phyloP scores from a whole-genome alignment of 176 grass and related monocot genomes.

The Rhipidocladum racemiflorum region DNA sequence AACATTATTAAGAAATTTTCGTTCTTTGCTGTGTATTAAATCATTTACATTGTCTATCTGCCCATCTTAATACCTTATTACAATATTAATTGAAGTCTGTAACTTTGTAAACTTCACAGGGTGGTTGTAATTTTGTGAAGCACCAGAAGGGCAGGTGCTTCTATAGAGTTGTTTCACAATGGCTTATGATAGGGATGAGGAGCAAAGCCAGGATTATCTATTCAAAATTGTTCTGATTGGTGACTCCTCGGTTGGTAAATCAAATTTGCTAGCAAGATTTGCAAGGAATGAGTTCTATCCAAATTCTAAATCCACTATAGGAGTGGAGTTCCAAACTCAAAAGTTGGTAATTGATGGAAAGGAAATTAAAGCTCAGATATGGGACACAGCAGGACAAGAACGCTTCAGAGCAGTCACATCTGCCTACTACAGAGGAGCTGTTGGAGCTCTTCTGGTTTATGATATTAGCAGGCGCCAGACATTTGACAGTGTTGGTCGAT shows the following conservation, averaged over 20 bases:
- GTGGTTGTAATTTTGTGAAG: slow-evolving; percentile 4
- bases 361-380: slow-evolving; percentile 78
- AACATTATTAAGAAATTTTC: not conserved
- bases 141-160: not conserved
- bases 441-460: slow-evolving; percentile 64
- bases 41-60: not conserved
- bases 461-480: slow-evolving; percentile 64
- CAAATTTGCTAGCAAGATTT: slow-evolving; percentile 68
- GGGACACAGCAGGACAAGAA: slow-evolving; percentile 74
- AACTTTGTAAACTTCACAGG: slow-evolving; percentile 27
- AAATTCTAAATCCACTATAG: slow-evolving; percentile 68
- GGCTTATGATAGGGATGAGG: slow-evolving; percentile 52
- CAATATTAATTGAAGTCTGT: not conserved
- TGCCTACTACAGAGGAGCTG: slow-evolving; percentile 69
- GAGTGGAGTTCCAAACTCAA: slow-evolving; percentile 68
- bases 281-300: slow-evolving; percentile 62
- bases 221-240: slow-evolving; percentile 68
- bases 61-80: not conserved
- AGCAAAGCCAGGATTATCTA: slow-evolving; percentile 62
- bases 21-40: not conserved
- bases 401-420: slow-evolving; percentile 67
- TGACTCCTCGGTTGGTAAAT: slow-evolving; percentile 67
- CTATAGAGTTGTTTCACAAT: slow-evolving; percentile 29
- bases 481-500: slow-evolving; percentile 60
- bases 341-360: slow-evolving; percentile 73